A percentile compares a stretch with the other conserved stretches of the same genome.
Conservation (phyloP, 1,284 basidiomycete genomes). For the Xerocomus nothofagi region DNA sequence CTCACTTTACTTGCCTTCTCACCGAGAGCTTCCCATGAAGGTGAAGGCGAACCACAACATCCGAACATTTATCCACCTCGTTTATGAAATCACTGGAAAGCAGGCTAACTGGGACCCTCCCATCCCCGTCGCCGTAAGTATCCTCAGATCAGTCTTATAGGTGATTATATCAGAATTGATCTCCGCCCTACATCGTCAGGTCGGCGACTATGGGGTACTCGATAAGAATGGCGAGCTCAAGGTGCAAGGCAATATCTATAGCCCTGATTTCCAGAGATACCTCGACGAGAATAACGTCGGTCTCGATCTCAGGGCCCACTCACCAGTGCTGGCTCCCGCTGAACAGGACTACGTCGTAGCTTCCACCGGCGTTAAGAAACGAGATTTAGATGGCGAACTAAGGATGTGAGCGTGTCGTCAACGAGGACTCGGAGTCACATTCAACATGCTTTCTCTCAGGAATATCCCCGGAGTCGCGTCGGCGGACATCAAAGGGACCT, state of each 20-base stretch:
- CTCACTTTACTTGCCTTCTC: neutral
- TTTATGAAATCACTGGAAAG: slow-evolving; percentile 15
- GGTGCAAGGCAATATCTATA: slow-evolving; percentile 22
- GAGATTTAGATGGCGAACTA: neutral
- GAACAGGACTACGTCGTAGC: slow-evolving; percentile 6
- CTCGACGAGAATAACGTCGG: neutral
- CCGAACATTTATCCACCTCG: slow-evolving; percentile 6
- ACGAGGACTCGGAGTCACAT: neutral
- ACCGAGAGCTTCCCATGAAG: neutral
- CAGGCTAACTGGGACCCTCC: slow-evolving; percentile 19
- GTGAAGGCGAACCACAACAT: neutral
- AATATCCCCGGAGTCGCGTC: slow-evolving; percentile 4
- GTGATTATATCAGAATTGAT: neutral
- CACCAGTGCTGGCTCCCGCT: neutral
- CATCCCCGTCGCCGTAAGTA: slow-evolving; percentile 9
- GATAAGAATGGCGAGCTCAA: slow-evolving; percentile 7
- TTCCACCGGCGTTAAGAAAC: slow-evolving; percentile 10
- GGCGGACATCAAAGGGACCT: slow-evolving; percentile 16
- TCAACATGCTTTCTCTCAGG: neutral
- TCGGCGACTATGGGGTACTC: slow-evolving; percentile 16
- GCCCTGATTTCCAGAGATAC: neutral
- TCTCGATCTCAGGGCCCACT: neutral
- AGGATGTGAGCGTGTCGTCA: neutral
- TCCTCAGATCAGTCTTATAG: neutral
- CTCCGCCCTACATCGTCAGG: neutral